phyloP scores from a whole-genome alignment of 495 filamentous ascomycete species.

The Annulohypoxylon stygium region DNA sequence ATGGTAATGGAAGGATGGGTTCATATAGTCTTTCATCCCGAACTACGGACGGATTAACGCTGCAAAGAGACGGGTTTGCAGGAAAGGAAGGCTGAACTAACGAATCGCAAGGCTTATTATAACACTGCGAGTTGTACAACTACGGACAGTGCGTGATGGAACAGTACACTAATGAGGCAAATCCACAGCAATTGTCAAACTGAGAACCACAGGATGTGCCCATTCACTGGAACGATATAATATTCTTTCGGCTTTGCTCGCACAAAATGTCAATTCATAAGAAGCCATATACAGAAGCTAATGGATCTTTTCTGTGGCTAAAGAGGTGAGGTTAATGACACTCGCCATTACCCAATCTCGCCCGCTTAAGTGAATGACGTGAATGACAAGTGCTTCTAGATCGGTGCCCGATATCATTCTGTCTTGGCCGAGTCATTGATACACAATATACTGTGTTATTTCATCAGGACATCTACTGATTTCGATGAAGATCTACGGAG shows the following conservation, averaged over 20 bases:
- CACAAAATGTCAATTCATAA: background rate
- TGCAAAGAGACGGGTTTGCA: slow-evolving; percentile 16
- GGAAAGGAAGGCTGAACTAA: slow-evolving; percentile 16
- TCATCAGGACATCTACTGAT: background rate
- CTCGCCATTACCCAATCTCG: slow-evolving; percentile 4
- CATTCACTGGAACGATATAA: slow-evolving; percentile 31
- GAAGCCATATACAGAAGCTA: background rate
- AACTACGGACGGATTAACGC: slow-evolving; percentile 46
- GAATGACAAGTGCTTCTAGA: slow-evolving; percentile 7
- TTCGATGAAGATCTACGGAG: slow-evolving; percentile 20
- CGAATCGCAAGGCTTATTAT: slow-evolving; percentile 16
- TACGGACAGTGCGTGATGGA: slow-evolving; percentile 19
- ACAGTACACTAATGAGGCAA: slow-evolving; percentile 28
- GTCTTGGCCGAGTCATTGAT: slow-evolving; percentile 1
- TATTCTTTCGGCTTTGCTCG: slow-evolving; percentile 21
- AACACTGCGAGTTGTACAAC: slow-evolving; percentile 40
- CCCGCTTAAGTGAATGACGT: slow-evolving; percentile 19
- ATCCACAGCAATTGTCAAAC: slow-evolving; percentile 14
- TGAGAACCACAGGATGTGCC: slow-evolving; percentile 20
- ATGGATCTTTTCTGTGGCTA: background rate
- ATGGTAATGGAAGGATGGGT: slow-evolving; percentile 66
- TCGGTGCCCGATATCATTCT: background rate
- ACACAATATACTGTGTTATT: background rate
- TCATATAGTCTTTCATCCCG: slow-evolving; percentile 19
- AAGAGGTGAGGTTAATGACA: slow-evolving; percentile 8